These are phyloP conservation scores for Monosporascus sp. DNA, from an alignment of 2,329 filamentous ascomycete species.

Conservation along the genomic window DNA sequence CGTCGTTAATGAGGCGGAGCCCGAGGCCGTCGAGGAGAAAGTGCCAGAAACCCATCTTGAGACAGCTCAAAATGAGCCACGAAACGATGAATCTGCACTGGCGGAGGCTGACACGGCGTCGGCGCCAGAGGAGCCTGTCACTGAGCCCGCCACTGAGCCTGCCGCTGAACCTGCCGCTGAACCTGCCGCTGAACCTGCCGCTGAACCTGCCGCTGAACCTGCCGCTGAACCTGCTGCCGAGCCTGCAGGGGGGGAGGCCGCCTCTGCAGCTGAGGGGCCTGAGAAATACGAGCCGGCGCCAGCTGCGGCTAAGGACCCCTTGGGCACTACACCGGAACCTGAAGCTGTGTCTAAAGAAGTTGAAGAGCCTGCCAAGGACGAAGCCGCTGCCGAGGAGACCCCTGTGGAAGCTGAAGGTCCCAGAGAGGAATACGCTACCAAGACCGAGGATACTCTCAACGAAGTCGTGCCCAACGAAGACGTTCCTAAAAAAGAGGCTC, in stretches of 20 bases:
- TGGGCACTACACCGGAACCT: neutral
- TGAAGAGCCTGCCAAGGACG: neutral
- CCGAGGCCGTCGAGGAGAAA: constrained; percentile 1
- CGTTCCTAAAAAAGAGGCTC: too few relatives aligned
- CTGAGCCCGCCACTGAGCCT: constrained; percentile 1
- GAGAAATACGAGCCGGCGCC: too few relatives aligned
- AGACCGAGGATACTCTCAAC: neutral
- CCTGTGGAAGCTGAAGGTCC: neutral
- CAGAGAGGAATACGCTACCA: neutral
- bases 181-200: neutral
- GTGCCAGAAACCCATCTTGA: neutral
- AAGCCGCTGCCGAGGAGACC: neutral
- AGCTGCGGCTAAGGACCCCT: neutral
- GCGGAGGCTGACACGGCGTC: neutral
- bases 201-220: constrained; percentile 1
- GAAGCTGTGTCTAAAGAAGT: neutral
- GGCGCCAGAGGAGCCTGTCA: neutral
- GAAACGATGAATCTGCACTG: neutral
- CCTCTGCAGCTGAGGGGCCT: neutral
- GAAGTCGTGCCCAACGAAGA: too few relatives aligned
- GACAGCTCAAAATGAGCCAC: neutral
- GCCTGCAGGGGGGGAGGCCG: neutral
- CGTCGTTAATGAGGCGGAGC: neutral
- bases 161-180: constrained; percentile 1
- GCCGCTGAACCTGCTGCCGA: too few relatives aligned